These are phyloP conservation scores for Geum urbanum DNA, from an alignment of 306 rosid species.

Conservation along the genomic window DNA sequence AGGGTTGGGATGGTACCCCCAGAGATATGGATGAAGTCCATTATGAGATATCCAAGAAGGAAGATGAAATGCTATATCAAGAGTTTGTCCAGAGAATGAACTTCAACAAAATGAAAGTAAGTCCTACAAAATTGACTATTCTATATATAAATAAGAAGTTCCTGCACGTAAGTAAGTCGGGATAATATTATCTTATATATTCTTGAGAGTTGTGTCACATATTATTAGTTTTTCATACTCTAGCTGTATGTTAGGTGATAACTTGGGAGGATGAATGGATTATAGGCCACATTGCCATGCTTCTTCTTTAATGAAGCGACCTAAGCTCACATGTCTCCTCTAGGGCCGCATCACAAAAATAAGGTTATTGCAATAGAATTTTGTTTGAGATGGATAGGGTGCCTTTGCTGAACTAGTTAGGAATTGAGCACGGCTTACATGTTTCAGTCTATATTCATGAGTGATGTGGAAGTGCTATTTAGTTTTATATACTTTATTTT, in stretches of 20 bases:
- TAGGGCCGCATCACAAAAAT: background rate
- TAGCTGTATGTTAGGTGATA: background rate
- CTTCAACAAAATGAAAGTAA: conserved; percentile 88
- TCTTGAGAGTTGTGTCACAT: background rate
- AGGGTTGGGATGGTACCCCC: conserved; percentile 97
- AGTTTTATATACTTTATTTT: background rate
- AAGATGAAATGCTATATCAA: conserved; percentile 83
- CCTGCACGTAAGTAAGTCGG: no score
- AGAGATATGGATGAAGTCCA: conserved; percentile 91
- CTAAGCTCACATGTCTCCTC: background rate
- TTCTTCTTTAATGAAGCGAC: background rate
- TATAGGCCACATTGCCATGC: background rate
- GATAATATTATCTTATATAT: background rate
- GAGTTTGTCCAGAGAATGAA: conserved; percentile 78
- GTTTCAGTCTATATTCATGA: background rate
- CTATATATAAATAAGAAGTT: background rate
- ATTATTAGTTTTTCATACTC: background rate
- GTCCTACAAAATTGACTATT: conserved; percentile 22
- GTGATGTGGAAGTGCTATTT: background rate
- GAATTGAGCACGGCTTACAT: background rate
- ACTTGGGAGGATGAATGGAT: background rate
- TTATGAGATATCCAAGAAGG: conserved; percentile 78
- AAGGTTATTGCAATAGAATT: background rate
- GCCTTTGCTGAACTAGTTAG: background rate
- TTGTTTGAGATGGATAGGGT: background rate